These are phyloP conservation scores for Lobosporangium transversale DNA, from an alignment of 192 early-diverging fungal species.

Conservation along the genomic window DNA sequence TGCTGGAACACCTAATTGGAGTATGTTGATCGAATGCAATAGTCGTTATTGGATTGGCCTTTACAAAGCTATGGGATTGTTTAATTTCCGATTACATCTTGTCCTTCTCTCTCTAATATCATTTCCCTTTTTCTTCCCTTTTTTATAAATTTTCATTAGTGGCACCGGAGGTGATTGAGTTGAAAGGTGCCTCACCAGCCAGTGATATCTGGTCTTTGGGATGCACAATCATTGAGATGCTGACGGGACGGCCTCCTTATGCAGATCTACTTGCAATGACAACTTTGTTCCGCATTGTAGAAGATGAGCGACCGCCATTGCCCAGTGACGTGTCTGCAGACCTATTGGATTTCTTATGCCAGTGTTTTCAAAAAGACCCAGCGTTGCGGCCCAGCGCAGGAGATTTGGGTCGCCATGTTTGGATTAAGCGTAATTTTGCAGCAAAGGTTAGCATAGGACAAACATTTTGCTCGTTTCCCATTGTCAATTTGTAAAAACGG, in stretches of 20 bases:
- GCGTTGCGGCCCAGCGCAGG: conserved; percentile 75
- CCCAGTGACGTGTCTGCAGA: conserved; percentile 83
- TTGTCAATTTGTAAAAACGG: no score
- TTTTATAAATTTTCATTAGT: conserved; percentile 36
- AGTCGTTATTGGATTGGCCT: no score
- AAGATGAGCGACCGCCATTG: conserved; percentile 88
- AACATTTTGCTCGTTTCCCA: no score
- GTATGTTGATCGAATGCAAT: conserved; percentile 42
- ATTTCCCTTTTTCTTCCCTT: not conserved
- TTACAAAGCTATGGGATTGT: no score
- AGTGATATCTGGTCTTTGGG: conserved; percentile 97
- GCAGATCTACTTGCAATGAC: conserved; percentile 86
- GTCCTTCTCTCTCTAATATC: no score
- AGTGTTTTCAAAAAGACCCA: conserved; percentile 89
- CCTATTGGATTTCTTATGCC: conserved; percentile 81
- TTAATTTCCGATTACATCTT: no score
- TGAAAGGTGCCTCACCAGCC: conserved; percentile 85
- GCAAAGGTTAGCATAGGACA: conserved; percentile 19
- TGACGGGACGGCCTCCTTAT: conserved; percentile 95
- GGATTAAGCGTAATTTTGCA: conserved; percentile 71
- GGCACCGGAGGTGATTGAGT: conserved; percentile 93
- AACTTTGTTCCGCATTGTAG: conserved; percentile 94
- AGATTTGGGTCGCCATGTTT: conserved; percentile 78
- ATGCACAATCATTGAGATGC: conserved; percentile 92
- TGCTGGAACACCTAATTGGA: conserved; percentile 89